A percentile compares a stretch with the other conserved stretches of the same genome.
phyloP scores from a whole-genome alignment of 352 stramenopile species.

The Phytophthora foliorum region DNA sequence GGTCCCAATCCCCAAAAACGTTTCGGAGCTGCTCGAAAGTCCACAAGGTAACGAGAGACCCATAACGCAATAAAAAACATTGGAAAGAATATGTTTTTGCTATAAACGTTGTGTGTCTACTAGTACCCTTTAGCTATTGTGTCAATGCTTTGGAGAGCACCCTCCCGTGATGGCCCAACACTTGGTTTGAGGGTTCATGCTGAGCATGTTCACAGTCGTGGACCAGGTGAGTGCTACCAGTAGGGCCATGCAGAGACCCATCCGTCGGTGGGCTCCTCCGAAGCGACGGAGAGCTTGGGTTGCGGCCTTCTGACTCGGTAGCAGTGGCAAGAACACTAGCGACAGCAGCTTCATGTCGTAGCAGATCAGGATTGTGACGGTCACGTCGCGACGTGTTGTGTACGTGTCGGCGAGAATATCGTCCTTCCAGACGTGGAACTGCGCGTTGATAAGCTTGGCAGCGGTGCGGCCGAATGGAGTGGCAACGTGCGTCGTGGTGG shows the following conservation, averaged over 20 bases:
- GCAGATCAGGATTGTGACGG: slow-evolving; percentile 52
- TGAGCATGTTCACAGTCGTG: slow-evolving; percentile 45
- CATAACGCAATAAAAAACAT: neutral
- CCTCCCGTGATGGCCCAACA: slow-evolving; percentile 56
- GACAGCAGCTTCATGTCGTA: slow-evolving; percentile 59
- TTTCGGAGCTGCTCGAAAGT: slow-evolving; percentile 40
- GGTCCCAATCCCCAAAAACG: slow-evolving; percentile 38
- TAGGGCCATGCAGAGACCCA: slow-evolving; percentile 38
- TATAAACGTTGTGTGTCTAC: neutral
- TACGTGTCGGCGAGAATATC: slow-evolving; percentile 50
- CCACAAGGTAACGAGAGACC: slow-evolving; percentile 13
- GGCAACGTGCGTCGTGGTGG: slow-evolving; percentile 50
- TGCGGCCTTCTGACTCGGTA: slow-evolving; percentile 46
- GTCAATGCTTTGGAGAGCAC: slow-evolving; percentile 25
- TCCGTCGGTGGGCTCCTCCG: slow-evolving; percentile 32
- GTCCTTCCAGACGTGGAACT: slow-evolving; percentile 50
- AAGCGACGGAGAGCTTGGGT: slow-evolving; percentile 42
- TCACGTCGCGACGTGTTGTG: slow-evolving; percentile 51
- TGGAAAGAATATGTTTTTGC: neutral
- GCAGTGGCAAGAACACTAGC: slow-evolving; percentile 46
- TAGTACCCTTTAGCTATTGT: neutral
- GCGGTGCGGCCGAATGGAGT: slow-evolving; percentile 41
- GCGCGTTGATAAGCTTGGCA: slow-evolving; percentile 52
- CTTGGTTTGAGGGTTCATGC: slow-evolving; percentile 47
- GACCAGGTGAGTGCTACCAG: slow-evolving; percentile 31